These are phyloP conservation scores for Saccharomyces pastorianus DNA, from an alignment of 1,139 yeast species.

Conservation along the genomic window DNA sequence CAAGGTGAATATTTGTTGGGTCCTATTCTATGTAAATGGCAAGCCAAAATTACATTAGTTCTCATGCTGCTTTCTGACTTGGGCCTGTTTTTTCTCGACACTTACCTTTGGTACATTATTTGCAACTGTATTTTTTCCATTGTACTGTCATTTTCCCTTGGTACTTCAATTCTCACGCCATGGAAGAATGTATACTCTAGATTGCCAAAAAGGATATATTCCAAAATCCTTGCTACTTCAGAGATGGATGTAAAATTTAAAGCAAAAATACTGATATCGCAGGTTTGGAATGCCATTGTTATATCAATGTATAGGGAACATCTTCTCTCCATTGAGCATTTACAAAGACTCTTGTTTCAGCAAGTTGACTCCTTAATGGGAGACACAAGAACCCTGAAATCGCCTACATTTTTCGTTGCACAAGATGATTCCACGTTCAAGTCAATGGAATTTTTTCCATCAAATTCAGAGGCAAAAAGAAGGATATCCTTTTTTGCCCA, in stretches of 20 bases:
- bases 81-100: conserved; percentile 70
- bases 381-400: conserved; percentile 38
- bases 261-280: conserved; percentile 49
- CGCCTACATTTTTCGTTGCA: conserved; percentile 66
- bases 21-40: conserved; percentile 46
- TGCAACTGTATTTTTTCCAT: conserved; percentile 72
- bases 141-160: conserved; percentile 58
- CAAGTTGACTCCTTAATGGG: conserved; percentile 36
- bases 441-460: conserved; percentile 46
- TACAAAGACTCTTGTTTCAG: conserved; percentile 50
- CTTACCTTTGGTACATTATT: conserved; percentile 82
- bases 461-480: conserved; percentile 76
- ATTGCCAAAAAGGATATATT: conserved; percentile 62
- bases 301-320: conserved; percentile 74
- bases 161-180: conserved; percentile 77
- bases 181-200: conserved; percentile 76
- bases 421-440: conserved; percentile 70
- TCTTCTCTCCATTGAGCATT: conserved; percentile 63
- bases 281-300: conserved; percentile 74
- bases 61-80: conserved; percentile 59
- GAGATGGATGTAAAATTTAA: conserved; percentile 43
- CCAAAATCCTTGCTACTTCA: conserved; percentile 51
- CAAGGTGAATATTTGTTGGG: conserved; percentile 51
- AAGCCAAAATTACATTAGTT: conserved; percentile 48
- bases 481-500: conserved; percentile 84